phyloP scores from a whole-genome alignment of 2,329 filamentous ascomycete species.

The Pestalotiopsis sp. region DNA sequence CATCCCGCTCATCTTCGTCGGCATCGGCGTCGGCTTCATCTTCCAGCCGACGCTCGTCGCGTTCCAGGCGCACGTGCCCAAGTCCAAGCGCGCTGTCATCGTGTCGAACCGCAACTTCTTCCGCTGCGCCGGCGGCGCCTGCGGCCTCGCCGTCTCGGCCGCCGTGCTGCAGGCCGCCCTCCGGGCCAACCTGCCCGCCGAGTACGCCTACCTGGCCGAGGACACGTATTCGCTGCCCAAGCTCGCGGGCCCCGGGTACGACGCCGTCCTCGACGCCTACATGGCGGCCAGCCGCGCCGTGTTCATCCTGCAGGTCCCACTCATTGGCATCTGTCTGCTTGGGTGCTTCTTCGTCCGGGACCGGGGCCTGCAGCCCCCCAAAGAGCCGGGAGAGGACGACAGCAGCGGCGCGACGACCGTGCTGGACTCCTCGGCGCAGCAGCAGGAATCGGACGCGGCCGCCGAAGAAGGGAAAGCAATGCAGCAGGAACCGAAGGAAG shows the following conservation, averaged over 20 bases:
- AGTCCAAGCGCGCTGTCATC: constrained; percentile 61
- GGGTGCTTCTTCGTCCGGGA: constrained; percentile 55
- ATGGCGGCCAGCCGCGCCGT: constrained; percentile 55
- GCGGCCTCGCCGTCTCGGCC: constrained; percentile 59
- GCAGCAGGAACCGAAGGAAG: neutral
- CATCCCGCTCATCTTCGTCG: constrained; percentile 51
- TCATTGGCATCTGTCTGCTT: constrained; percentile 53
- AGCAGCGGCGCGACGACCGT: neutral
- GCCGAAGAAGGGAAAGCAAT: neutral
- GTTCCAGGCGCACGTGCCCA: constrained; percentile 58
- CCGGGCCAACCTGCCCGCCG: constrained; percentile 25
- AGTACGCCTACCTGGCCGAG: constrained; percentile 27
- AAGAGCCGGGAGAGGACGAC: constrained; percentile 15
- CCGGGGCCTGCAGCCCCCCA: constrained; percentile 41
- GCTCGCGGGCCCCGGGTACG: constrained; percentile 1
- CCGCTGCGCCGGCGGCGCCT: constrained; percentile 59
- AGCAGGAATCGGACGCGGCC: neutral
- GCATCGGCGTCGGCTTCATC: constrained; percentile 54
- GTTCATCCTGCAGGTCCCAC: constrained; percentile 58
- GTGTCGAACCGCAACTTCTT: constrained; percentile 67
- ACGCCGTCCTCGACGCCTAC: constrained; percentile 51
- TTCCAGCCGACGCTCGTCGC: constrained; percentile 56
- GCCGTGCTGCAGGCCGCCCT: constrained; percentile 44
- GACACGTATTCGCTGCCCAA: constrained; percentile 31
- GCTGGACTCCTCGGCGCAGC: neutral